Conservation (phyloP, 2,329 filamentous ascomycete species). For the Venturia aucupariae region DNA sequence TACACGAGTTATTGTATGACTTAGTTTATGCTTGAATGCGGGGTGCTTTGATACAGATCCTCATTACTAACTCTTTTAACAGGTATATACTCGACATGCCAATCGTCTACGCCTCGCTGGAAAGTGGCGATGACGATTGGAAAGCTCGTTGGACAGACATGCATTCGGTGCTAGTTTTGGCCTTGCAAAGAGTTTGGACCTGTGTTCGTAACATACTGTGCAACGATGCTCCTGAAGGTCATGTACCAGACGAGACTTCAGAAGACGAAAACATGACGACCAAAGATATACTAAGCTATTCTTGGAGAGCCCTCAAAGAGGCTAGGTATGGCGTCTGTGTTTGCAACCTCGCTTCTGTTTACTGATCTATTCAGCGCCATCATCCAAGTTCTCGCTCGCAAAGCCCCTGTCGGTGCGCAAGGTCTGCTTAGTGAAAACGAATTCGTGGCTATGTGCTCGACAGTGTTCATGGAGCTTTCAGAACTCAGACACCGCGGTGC, state of each 20-base stretch:
- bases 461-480: slow-evolving; percentile 75
- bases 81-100: slow-evolving; percentile 7
- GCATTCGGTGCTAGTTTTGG: slow-evolving; percentile 48
- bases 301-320: slow-evolving; percentile 90
- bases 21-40: no score
- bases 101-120: slow-evolving; percentile 3
- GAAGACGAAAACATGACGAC: slow-evolving; percentile 64
- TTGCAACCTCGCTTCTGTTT: neutral
- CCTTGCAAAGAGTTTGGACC: slow-evolving; percentile 64
- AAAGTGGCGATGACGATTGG: neutral
- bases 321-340: slow-evolving; percentile 53
- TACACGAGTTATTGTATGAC: no score
- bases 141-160: slow-evolving; percentile 27
- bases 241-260: slow-evolving; percentile 67
- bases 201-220: slow-evolving; percentile 72
- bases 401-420: slow-evolving; percentile 22
- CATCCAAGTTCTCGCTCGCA: slow-evolving; percentile 40
- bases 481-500: slow-evolving; percentile 82
- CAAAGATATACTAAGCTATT: slow-evolving; percentile 88
- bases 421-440: slow-evolving; percentile 31
- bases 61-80: neutral
- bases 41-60: no score
- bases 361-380: slow-evolving; percentile 51
- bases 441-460: slow-evolving; percentile 57
- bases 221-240: slow-evolving; percentile 88